phyloP scores from a whole-genome alignment of 1,284 basidiomycete species.

The Sanghuangporus sanghuang region DNA sequence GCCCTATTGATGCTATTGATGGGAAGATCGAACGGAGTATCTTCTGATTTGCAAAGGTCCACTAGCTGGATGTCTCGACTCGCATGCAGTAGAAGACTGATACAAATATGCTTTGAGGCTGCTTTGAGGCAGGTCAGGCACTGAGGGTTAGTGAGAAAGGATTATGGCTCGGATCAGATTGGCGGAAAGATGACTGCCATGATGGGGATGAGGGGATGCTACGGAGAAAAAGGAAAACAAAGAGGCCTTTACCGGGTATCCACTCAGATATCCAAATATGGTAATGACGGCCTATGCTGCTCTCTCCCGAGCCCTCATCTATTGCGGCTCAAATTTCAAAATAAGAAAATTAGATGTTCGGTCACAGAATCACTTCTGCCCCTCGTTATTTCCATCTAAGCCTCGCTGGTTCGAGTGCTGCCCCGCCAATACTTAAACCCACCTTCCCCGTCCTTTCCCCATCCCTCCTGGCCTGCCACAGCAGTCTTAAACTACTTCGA shows the following conservation, averaged over 20 bases:
- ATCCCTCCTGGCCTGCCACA: not conserved
- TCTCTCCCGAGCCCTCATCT: not conserved
- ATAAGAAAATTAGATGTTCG: not conserved
- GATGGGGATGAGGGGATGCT: too few relatives aligned
- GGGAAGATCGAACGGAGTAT: not conserved
- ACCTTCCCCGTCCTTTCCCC: not conserved
- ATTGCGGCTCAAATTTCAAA: not conserved
- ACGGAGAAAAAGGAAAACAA: not conserved
- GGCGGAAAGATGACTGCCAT: not conserved
- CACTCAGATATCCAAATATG: not conserved
- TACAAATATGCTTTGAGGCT: not conserved
- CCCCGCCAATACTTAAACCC: not conserved
- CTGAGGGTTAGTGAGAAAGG: not conserved
- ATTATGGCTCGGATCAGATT: not conserved
- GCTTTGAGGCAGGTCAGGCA: not conserved
- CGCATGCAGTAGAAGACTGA: too few relatives aligned
- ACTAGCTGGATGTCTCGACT: not conserved
- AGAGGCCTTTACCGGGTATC: not conserved
- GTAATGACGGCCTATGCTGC: not conserved
- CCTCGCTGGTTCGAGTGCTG: slow-evolving; percentile 7
- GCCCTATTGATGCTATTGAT: not conserved
- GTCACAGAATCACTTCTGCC: not conserved
- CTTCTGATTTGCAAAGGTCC: not conserved
- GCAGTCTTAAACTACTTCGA: slow-evolving; percentile 5
- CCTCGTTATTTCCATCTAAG: not conserved